Conservation (phyloP, 225 moss, liverwort and hornwort genomes). For the Lunularia cruciata region DNA sequence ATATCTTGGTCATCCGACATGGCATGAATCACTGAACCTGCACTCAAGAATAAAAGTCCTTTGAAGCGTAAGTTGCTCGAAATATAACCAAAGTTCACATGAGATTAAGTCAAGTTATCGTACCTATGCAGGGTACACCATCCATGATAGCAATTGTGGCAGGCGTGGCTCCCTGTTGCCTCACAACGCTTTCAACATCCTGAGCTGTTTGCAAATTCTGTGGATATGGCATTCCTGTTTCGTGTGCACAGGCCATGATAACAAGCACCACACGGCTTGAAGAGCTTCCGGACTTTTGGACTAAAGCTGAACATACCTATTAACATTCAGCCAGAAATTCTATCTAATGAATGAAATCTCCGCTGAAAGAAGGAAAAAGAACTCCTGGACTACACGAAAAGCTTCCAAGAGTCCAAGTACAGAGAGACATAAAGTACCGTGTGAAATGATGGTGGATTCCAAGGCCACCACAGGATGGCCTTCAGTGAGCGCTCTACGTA, state of each 20-base stretch:
- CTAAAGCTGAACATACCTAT: too few species aligned
- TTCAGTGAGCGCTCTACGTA: slow-evolving; percentile 71
- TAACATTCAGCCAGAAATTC: too few species aligned
- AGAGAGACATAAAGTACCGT: slow-evolving; percentile 47
- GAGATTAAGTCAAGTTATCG: background rate
- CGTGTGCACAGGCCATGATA: too few species aligned
- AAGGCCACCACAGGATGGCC: slow-evolving; percentile 82
- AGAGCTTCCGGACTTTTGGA: too few species aligned
- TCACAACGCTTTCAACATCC: slow-evolving; percentile 77
- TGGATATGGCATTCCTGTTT: slow-evolving; percentile 94
- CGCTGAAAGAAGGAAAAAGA: background rate
- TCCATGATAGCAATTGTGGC: slow-evolving; percentile 92
- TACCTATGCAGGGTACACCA: slow-evolving; percentile 90
- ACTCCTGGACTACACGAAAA: too few species aligned
- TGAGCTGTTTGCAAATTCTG: slow-evolving; percentile 76
- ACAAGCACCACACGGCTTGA: too few species aligned
- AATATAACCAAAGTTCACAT: too few species aligned
- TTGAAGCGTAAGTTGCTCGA: too few species aligned
- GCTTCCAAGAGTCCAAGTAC: background rate
- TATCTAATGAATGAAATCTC: background rate
- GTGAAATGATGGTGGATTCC: slow-evolving; percentile 96
- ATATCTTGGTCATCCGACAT: too few species aligned
- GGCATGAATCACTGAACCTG: too few species aligned
- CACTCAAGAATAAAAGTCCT: too few species aligned
- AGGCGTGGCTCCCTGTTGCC: slow-evolving; percentile 73